A percentile compares a stretch with the other conserved stretches of the same genome.
Conservation (phyloP, 768 basidiomycete genomes). For the Candolleomyces efflorescens region DNA sequence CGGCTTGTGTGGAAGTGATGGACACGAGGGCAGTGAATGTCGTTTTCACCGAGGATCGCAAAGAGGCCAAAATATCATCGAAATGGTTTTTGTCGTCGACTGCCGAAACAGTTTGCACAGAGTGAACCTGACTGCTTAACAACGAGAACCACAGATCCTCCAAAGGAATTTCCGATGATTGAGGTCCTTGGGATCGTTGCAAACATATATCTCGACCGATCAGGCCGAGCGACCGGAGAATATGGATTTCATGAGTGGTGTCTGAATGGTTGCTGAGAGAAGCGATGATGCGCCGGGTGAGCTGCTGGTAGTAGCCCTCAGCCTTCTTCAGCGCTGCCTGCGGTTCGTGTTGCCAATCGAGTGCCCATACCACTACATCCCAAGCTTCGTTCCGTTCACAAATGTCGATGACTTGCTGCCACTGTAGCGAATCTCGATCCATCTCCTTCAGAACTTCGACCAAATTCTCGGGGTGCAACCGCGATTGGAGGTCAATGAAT, state of each 20-base stretch:
- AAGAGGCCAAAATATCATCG: slow-evolving; percentile 37
- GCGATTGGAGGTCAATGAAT: slow-evolving; percentile 74
- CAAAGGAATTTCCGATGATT: slow-evolving; percentile 36
- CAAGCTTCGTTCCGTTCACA: slow-evolving; percentile 67
- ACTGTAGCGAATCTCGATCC: slow-evolving; percentile 51
- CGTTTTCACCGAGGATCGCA: slow-evolving; percentile 76
- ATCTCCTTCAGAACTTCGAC: slow-evolving; percentile 57
- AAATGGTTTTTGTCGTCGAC: slow-evolving; percentile 5
- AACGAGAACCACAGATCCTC: slow-evolving; percentile 92
- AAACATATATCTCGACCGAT: slow-evolving; percentile 69
- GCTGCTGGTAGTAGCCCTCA: slow-evolving; percentile 49
- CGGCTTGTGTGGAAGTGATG: slow-evolving; percentile 68
- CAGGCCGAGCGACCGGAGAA: slow-evolving; percentile 54
- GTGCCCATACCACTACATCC: slow-evolving; percentile 80
- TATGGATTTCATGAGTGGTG: slow-evolving; percentile 36
- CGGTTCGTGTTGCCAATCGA: slow-evolving; percentile 60
- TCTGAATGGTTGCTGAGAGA: slow-evolving; percentile 24
- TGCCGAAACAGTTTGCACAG: slow-evolving; percentile 68
- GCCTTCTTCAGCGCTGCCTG: slow-evolving; percentile 64
- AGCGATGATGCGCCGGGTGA: slow-evolving; percentile 43
- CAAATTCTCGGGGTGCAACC: slow-evolving; percentile 59
- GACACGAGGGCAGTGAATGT: slow-evolving; percentile 84
- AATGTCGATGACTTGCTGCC: slow-evolving; percentile 47
- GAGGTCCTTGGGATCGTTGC: slow-evolving; percentile 48
- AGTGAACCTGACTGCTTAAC: slow-evolving; percentile 75